Evolutionary conservation across 2,329 filamentous ascomycete species (phyloP).

Genomic region (Whalleya microplaca): DNA sequence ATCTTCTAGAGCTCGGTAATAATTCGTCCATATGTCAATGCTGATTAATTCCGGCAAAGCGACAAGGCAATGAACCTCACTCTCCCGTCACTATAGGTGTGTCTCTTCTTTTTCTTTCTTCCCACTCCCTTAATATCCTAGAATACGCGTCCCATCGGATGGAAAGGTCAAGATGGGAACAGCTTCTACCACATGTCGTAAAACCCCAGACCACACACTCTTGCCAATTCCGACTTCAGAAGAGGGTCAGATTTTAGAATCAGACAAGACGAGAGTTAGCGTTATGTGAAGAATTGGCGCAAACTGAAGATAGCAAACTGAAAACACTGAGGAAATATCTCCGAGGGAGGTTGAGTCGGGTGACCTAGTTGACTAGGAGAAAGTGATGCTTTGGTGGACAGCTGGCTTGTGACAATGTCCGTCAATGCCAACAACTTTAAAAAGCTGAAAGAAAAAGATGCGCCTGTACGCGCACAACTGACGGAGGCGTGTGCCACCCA

Average conservation of each 20-base stretch:
- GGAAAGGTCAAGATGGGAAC: neutral
- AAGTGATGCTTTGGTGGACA: neutral
- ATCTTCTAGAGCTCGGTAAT: conserved; percentile 27
- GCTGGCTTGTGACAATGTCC: neutral
- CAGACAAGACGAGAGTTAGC: neutral
- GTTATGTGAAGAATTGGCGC: no score
- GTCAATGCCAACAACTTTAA: neutral
- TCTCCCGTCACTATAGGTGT: neutral
- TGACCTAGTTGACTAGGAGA: no score
- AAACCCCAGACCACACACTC: neutral
- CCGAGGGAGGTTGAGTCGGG: neutral
- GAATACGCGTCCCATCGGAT: conserved; percentile 17
- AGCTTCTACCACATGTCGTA: conserved; percentile 5
- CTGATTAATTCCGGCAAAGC: conserved; percentile 14
- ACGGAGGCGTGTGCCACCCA: neutral
- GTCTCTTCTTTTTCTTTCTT: conserved; percentile 8
- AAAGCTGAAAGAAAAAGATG: neutral
- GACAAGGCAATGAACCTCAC: conserved; percentile 6
- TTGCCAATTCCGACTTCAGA: neutral
- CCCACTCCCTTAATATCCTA: conserved; percentile 4
- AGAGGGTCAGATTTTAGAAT: neutral
- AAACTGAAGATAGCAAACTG: neutral
- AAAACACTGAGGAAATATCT: neutral
- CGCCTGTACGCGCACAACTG: neutral
- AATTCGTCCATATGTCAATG: conserved; percentile 16